Evolutionary conservation across 441 rosid genomes (phyloP), one percentile per base, ranked within the genome.

Genomic region (Croton laevigatus): DNA sequence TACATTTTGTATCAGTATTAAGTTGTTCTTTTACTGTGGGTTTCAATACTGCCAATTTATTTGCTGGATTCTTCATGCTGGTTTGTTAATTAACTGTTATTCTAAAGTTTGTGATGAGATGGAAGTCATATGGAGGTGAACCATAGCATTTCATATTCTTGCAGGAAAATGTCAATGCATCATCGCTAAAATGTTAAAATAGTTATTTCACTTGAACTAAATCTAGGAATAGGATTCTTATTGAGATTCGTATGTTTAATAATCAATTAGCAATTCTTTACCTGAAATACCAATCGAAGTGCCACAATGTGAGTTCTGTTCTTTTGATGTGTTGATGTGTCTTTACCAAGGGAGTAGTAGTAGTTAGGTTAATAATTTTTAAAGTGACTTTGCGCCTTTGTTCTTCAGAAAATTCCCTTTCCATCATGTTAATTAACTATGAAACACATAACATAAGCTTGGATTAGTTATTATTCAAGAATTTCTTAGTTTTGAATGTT

Each of bases 1-100:
- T 70, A 13, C 16, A 34, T 42, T 46, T 54, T 62, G 34, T 13
- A 37, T 73, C 73, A 34, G 38, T 68, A 42, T 69, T 57, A n/a
- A 8, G 38, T 19, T 23, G 1, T 17, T 34, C 3, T 20, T 48
- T 17, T 53, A 40, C 17, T 32, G 14, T 45, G 19, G 42, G 32
- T 42, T 65, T 12, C 12, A 27, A 14, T 14, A 16, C 27, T 5
- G 54, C 10, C 54, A 27, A 45, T 22, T 27, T 64, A 16, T n/a
- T 40, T 54, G 40, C 20, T 32, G 63, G 14, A 17, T 40, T 68
- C 20, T 68, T 54, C 48, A 55, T 68, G 4, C 37, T 36, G 14
- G 23, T 51, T 40, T 54, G 8, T 55, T 54, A 20, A 12, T 67
- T 22, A 54, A 45, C 40, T 13, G 27, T n/a, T 38, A 64, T 23